Percentiles rank a stretch among this genome's conserved stretches.
These are phyloP conservation scores for Diaporthe ilicicola DNA, from an alignment of 2,329 filamentous ascomycete genomes.

Conservation along the genomic window DNA sequence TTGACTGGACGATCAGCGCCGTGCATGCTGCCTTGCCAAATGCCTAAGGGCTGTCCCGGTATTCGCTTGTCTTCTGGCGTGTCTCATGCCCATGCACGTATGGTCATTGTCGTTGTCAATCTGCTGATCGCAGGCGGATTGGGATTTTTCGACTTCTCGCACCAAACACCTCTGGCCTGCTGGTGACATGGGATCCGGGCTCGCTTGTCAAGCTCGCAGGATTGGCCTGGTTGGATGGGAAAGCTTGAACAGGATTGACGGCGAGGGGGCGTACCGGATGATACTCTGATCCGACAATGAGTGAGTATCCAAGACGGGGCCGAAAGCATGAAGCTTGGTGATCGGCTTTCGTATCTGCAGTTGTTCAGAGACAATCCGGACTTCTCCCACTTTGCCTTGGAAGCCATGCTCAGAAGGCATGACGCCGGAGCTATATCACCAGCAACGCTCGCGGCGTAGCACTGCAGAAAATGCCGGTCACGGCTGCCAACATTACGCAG, in stretches of 20 bases:
- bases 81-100: constrained; percentile 12
- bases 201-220: constrained; percentile 15
- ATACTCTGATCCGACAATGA: background rate
- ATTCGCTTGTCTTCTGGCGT: constrained; percentile 11
- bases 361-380: background rate
- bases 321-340: background rate
- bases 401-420: background rate
- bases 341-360: constrained; percentile 25
- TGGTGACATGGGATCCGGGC: background rate
- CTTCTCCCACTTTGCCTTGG: background rate
- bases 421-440: constrained; percentile 11
- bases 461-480: constrained; percentile 1
- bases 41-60: background rate
- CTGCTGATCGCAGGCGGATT: background rate
- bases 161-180: background rate
- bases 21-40: background rate
- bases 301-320: background rate
- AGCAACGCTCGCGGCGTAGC: constrained; percentile 1
- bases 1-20: background rate
- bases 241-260: constrained; percentile 2
- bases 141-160: background rate
- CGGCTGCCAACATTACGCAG: constrained; percentile 13
- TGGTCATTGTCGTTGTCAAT: background rate
- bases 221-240: background rate
- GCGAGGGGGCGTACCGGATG: background rate